Conservation (phyloP, 805 yeast genomes). For the Schizosaccharomyces lindneri region DNA sequence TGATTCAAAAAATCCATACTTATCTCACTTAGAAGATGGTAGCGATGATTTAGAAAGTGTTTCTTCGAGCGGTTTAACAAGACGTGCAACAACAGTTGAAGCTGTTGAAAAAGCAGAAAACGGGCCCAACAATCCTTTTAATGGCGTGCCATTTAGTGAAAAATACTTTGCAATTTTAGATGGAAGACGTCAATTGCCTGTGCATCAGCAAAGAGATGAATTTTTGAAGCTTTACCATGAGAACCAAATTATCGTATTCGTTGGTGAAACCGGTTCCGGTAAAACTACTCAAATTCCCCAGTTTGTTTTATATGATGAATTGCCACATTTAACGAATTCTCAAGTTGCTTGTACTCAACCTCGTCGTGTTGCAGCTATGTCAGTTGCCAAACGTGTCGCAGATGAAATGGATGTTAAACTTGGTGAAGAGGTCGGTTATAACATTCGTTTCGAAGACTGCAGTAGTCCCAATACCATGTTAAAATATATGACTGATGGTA, state of each 20-base stretch:
- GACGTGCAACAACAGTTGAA: constrained; percentile 15
- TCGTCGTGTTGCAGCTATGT: constrained; percentile 96
- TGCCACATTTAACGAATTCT: constrained; percentile 39
- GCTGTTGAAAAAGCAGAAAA: constrained; percentile 16
- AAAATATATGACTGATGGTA: constrained; percentile 97
- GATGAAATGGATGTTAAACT: constrained; percentile 85
- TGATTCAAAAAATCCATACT: constrained; percentile 11
- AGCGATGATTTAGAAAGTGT: constrained; percentile 2
- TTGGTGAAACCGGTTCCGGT: constrained; percentile 98
- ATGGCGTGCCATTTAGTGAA: constrained; percentile 34
- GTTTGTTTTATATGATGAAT: constrained; percentile 73
- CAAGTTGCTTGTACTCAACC: constrained; percentile 39
- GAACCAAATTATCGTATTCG: constrained; percentile 89
- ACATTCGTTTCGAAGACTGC: constrained; percentile 79
- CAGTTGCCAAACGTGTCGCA: constrained; percentile 91
- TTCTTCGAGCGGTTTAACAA: constrained; percentile 5
- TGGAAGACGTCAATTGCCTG: constrained; percentile 69
- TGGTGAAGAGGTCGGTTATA: constrained; percentile 89
- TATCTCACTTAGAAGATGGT: constrained; percentile 12
- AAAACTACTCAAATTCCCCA: constrained; percentile 96
- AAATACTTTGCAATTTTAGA: constrained; percentile 58
- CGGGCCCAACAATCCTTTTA: constrained; percentile 51
- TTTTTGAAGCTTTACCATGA: constrained; percentile 62
- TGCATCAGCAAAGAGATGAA: constrained; percentile 77
- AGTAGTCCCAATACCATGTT: constrained; percentile 58